Base-by-base conservation (phyloP, 2,329 filamentous ascomycete genomes). In the Colletotrichum sublineola region DNA sequence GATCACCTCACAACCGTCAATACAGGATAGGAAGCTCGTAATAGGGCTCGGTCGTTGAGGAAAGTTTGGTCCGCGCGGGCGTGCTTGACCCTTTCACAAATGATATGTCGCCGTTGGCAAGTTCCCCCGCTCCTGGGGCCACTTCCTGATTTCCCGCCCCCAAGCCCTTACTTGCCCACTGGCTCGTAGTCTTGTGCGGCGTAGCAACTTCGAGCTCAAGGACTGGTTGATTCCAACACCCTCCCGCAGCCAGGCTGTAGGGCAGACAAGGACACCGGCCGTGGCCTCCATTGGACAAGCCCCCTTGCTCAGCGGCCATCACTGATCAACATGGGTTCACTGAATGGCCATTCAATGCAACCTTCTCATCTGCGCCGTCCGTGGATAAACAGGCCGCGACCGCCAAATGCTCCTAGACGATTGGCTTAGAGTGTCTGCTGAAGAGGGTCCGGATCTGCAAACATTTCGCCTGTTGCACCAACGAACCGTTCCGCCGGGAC, bases 401-500 rank as follows among this genome's bases (percentile, higher is more conserved):
- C 56, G 67, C 67, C 71, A 73, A 57, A 46, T 53, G 44, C 46
- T 36, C n/a, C 24, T 20, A 46, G 18, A n/a, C 24, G 8, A 73
- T 73, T 73, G 62, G 71, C 20, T 42, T 31, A 57, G 46, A 48
- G n/a, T 66, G 40, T 29, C 20, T 67, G 67, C 46, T 55, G 58
- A 48, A 63, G 50, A 68, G 56, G 71, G 67, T 48, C 66, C 55
- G 42, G 71, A 73, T 73, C 71, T 71, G 71, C 71, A 73, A 62
- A 63, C 71, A 64, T 52, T 67, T 68, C 71, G 64, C 71, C 62
- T 33, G 62, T 71, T 67, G 56, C 71, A 71, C 71, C 62, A 68
- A 40, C 63, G 71, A 71, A 73, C 71, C 71, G 68, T 71, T 66
- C 71, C 58, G 62, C 68, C 44, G 71, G 71, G 71, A 73, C 71